Evolutionary conservation across 1,139 yeast species (phyloP).

Genomic region (Hansenula sp.): DNA sequence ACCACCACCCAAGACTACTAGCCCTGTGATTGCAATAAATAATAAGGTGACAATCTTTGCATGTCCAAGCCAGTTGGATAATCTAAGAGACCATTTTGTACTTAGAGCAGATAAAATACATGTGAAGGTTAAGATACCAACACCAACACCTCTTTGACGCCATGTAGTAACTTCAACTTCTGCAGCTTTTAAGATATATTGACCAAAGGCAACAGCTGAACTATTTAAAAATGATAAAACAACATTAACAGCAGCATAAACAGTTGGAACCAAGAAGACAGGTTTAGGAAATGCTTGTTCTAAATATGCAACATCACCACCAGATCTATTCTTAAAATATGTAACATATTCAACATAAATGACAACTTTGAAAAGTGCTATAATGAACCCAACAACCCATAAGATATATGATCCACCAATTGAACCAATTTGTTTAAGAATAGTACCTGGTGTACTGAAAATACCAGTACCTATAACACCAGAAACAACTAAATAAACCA

Average conservation of each 20-base stretch:
- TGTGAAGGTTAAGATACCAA: constrained; percentile 32
- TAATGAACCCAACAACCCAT: constrained; percentile 37
- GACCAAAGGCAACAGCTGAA: constrained; percentile 41
- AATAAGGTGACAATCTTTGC: constrained; percentile 35
- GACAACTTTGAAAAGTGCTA: constrained; percentile 32
- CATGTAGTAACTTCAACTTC: constrained; percentile 31
- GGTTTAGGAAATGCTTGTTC: constrained; percentile 42
- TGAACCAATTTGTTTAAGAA: constrained; percentile 35
- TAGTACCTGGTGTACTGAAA: constrained; percentile 37
- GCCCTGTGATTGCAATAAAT: constrained; percentile 34
- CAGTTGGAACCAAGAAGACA: constrained; percentile 35
- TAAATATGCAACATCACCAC: constrained; percentile 41
- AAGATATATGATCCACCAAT: constrained; percentile 39
- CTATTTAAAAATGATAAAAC: constrained; percentile 36
- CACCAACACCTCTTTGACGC: constrained; percentile 40
- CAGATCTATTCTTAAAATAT: constrained; percentile 33
- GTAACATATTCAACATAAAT: constrained; percentile 38
- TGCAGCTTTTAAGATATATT: constrained; percentile 36
- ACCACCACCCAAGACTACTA: constrained; percentile 37
- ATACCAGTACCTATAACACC: constrained; percentile 46
- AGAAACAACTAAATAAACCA: constrained; percentile 33
- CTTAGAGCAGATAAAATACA: constrained; percentile 27
- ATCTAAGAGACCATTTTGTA: constrained; percentile 31
- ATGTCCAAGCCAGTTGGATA: constrained; percentile 35
- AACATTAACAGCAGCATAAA: constrained; percentile 39